Evolutionary conservation across 306 rosid species (phyloP).

Genomic region (Cicer bijugum): DNA sequence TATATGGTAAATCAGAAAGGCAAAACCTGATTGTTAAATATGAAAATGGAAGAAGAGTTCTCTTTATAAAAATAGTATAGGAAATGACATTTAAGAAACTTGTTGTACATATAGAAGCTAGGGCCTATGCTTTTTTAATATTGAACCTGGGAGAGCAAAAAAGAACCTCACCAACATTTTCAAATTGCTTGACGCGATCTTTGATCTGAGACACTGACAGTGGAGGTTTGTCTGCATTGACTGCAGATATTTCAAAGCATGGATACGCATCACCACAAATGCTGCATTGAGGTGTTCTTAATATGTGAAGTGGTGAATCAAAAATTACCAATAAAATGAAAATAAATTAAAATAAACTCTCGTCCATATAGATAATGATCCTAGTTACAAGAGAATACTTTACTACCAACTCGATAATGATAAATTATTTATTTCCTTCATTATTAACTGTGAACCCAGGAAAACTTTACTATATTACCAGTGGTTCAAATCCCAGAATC

Average conservation of each 20-base stretch:
- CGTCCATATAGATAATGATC: slow-evolving; percentile 22
- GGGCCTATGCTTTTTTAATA: slow-evolving; percentile 4
- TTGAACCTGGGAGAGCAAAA: slow-evolving; percentile 19
- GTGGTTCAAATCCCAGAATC: background rate
- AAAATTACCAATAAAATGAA: slow-evolving; percentile 34
- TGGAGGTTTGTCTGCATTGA: slow-evolving; percentile 97
- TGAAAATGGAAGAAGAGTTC: slow-evolving; percentile 36
- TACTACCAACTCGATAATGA: slow-evolving; percentile 11
- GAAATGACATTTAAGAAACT: slow-evolving; percentile 25
- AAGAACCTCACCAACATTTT: slow-evolving; percentile 71
- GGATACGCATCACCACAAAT: slow-evolving; percentile 75
- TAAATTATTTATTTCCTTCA: slow-evolving; percentile 7
- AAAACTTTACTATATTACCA: background rate
- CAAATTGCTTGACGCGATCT: slow-evolving; percentile 85
- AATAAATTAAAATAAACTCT: slow-evolving; percentile 20
- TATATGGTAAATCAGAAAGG: slow-evolving; percentile 22
- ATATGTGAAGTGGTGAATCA: slow-evolving; percentile 38
- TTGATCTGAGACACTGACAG: slow-evolving; percentile 67
- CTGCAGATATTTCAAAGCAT: slow-evolving; percentile 91
- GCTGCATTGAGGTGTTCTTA: slow-evolving; percentile 57
- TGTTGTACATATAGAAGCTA: slow-evolving; percentile 1
- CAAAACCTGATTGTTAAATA: slow-evolving; percentile 26
- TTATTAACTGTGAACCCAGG: background rate
- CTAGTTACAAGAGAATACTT: slow-evolving; percentile 12
- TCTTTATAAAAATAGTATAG: background rate